A percentile compares a stretch with the other conserved stretches of the same genome.
Evolutionary conservation across 1,284 basidiomycete genomes (phyloP).

Genomic region (Xerocomus amazonicus): DNA sequence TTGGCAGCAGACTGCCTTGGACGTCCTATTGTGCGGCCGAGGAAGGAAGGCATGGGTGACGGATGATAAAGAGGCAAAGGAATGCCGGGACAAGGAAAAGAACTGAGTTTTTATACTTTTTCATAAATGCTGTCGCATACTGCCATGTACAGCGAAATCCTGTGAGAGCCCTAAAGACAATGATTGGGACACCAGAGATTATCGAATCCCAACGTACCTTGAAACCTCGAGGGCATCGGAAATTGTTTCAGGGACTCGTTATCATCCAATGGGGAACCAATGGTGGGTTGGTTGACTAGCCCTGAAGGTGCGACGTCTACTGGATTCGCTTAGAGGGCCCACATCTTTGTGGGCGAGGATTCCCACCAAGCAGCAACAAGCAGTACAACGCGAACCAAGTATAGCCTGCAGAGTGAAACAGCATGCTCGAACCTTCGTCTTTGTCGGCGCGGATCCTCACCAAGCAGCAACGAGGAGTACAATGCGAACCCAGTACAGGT

Average conservation of each 20-base stretch:
- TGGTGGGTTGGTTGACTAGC: too few species aligned
- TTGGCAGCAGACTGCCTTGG: background rate
- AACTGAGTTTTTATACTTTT: slow-evolving; percentile 16
- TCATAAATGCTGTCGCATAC: background rate
- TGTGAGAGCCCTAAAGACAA: background rate
- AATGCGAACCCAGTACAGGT: too few species aligned
- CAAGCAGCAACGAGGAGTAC: too few species aligned
- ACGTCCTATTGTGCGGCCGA: background rate
- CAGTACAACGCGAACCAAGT: too few species aligned
- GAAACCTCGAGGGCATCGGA: background rate
- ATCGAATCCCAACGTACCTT: background rate
- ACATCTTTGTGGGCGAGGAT: too few species aligned
- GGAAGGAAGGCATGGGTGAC: slow-evolving; percentile 7
- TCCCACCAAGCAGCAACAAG: too few species aligned
- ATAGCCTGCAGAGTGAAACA: too few species aligned
- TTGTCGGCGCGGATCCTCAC: too few species aligned
- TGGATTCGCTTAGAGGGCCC: background rate
- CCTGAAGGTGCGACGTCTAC: background rate
- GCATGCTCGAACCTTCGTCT: too few species aligned
- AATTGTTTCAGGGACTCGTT: background rate
- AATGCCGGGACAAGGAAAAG: background rate
- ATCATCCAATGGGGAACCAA: background rate
- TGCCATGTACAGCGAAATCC: background rate
- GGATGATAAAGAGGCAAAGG: background rate
- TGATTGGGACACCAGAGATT: background rate